Conservation (phyloP, 495 filamentous ascomycete species). For the Podospora comata region DNA sequence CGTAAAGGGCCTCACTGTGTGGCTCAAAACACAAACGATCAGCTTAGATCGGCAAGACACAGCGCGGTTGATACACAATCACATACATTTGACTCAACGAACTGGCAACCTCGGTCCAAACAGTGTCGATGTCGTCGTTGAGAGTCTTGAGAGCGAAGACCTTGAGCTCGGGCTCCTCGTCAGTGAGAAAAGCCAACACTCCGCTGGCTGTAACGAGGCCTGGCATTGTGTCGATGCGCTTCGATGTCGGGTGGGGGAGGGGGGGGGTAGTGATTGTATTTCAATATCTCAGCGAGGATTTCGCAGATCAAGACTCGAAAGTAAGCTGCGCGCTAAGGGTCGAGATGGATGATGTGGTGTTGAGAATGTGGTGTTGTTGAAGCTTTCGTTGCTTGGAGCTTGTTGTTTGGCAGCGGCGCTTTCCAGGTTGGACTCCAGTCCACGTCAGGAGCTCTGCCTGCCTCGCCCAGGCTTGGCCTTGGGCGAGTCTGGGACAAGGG, state of each 20-base stretch:
- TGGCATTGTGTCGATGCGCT: conserved; percentile 61
- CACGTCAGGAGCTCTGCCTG: conserved; percentile 5
- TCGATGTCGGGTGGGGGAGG: background rate
- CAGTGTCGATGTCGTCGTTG: conserved; percentile 89
- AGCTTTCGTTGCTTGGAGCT: conserved; percentile 2
- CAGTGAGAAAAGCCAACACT: conserved; percentile 90
- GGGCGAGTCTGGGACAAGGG: background rate
- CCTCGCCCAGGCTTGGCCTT: background rate
- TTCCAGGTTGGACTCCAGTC: background rate
- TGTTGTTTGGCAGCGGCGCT: background rate
- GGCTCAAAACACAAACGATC: conserved; percentile 9
- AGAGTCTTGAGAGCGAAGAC: conserved; percentile 90
- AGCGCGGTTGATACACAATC: background rate
- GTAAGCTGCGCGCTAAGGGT: background rate
- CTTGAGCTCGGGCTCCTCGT: conserved; percentile 88
- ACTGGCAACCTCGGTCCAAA: conserved; percentile 96
- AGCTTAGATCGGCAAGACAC: conserved; percentile 17
- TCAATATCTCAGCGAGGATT: conserved; percentile 12
- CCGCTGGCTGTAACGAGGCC: conserved; percentile 91
- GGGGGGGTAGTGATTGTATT: background rate
- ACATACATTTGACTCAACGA: conserved; percentile 90
- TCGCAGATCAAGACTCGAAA: background rate
- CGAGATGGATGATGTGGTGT: background rate
- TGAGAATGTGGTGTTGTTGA: background rate
- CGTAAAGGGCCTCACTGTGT: conserved; percentile 87